phyloP scores from a whole-genome alignment of 495 filamentous ascomycete genomes.

The Articulospora tetracladia region DNA sequence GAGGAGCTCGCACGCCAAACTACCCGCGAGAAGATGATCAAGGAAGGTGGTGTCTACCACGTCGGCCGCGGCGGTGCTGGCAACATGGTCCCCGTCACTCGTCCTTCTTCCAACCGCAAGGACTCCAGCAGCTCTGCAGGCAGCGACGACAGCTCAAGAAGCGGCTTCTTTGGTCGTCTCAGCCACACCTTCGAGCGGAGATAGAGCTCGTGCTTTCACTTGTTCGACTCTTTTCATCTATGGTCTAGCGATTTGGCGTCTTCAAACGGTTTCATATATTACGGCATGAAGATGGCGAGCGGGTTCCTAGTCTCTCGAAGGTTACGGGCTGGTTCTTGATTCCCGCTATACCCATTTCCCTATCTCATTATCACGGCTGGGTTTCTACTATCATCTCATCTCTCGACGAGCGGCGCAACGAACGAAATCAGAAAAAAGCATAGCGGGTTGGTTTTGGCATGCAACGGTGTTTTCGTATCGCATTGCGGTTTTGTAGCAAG shows the following conservation, averaged over 20 bases:
- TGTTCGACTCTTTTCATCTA: neutral
- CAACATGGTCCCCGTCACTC: slow-evolving; percentile 44
- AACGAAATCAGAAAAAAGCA: slow-evolving; percentile 5
- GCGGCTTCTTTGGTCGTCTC: slow-evolving; percentile 21
- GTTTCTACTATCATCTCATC: neutral
- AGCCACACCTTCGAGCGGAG: slow-evolving; percentile 15
- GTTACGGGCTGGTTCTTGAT: slow-evolving; percentile 5
- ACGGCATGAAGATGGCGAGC: neutral
- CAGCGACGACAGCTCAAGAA: neutral
- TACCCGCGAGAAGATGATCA: slow-evolving; percentile 55
- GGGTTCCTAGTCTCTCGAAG: neutral
- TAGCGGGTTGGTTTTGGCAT: neutral
- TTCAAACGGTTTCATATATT: neutral
- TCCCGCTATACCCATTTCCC: neutral
- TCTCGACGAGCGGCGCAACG: neutral
- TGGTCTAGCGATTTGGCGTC: slow-evolving; percentile 12
- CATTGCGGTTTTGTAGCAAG: neutral
- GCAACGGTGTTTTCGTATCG: neutral
- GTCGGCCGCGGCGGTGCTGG: slow-evolving; percentile 88
- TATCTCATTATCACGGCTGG: slow-evolving; percentile 2
- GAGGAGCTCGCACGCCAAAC: slow-evolving; percentile 74
- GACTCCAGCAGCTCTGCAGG: slow-evolving; percentile 11
- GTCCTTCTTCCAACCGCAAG: slow-evolving; percentile 6
- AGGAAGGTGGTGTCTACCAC: slow-evolving; percentile 66
- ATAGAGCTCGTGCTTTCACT: neutral